Percentiles rank a stretch among this genome's conserved stretches.
These are phyloP conservation scores for Arthrobotrys musiformis DNA, from an alignment of 2,329 filamentous ascomycete genomes.

Conservation along the genomic window DNA sequence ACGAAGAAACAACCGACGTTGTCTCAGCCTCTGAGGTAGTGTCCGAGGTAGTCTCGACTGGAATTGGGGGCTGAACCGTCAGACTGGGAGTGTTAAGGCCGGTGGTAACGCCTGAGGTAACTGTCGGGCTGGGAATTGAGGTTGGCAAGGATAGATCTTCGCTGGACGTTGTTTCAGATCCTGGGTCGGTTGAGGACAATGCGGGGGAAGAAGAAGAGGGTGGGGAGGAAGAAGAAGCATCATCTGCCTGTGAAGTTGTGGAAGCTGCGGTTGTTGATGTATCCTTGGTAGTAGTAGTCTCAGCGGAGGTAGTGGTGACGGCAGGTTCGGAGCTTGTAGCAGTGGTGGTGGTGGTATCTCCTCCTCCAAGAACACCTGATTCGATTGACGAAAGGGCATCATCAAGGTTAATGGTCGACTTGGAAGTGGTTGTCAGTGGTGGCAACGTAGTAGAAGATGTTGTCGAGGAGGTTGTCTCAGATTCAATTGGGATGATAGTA, in stretches of 20 bases:
- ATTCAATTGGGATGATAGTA: slow-evolving; percentile 14
- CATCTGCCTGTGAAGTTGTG: slow-evolving; percentile 13
- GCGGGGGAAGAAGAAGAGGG: neutral
- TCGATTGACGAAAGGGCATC: slow-evolving; percentile 43
- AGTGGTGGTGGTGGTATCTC: slow-evolving; percentile 39
- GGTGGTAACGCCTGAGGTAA: slow-evolving; percentile 42
- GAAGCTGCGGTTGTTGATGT: neutral
- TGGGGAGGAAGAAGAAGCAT: slow-evolving; percentile 13
- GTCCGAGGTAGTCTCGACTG: slow-evolving; percentile 28
- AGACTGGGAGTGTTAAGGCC: slow-evolving; percentile 49
- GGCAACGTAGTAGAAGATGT: slow-evolving; percentile 45
- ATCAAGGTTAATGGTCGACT: slow-evolving; percentile 26
- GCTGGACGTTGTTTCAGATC: neutral
- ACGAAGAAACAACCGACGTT: slow-evolving; percentile 1
- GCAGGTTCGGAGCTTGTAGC: slow-evolving; percentile 48
- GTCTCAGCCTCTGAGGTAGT: neutral
- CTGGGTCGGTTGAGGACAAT: slow-evolving; percentile 9
- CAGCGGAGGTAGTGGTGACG: slow-evolving; percentile 21
- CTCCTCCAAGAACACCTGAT: slow-evolving; percentile 31
- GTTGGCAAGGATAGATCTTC: slow-evolving; percentile 4
- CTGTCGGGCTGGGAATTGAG: slow-evolving; percentile 21
- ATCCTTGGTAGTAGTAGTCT: slow-evolving; percentile 32
- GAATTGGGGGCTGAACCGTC: slow-evolving; percentile 35
- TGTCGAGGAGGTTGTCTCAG: slow-evolving; percentile 13
- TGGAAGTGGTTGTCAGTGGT: neutral